Evolutionary conservation across 2,329 filamentous ascomycete species (phyloP).

Genomic region (Plenodomus biglobosus): DNA sequence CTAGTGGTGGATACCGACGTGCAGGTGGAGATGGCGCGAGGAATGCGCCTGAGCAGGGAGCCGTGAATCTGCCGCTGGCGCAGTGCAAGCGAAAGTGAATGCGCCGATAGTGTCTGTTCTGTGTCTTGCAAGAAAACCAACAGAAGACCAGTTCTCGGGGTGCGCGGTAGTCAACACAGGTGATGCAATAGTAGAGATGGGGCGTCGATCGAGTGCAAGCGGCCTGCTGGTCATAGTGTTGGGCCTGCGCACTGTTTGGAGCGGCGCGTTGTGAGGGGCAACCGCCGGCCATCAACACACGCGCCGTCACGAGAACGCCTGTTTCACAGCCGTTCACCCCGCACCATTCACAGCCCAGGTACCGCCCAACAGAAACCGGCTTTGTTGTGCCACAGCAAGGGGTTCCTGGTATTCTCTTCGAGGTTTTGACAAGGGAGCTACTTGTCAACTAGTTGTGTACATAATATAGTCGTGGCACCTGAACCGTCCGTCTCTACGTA

Average conservation of each 20-base stretch:
- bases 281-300: conserved; percentile 16
- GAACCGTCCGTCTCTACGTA: background rate
- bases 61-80: conserved; percentile 2
- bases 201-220: conserved; percentile 17
- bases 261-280: conserved; percentile 20
- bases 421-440: background rate
- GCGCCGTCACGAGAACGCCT: conserved; percentile 23
- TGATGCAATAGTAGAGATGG: conserved; percentile 33
- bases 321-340: conserved; percentile 35
- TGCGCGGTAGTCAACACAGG: conserved; percentile 14
- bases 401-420: background rate
- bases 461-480: background rate
- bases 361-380: background rate
- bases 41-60: conserved; percentile 5
- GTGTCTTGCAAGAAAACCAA: background rate
- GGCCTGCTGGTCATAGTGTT: conserved; percentile 23
- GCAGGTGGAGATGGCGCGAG: conserved; percentile 12
- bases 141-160: conserved; percentile 1
- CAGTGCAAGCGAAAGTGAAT: conserved; percentile 11
- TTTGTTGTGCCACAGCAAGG: background rate
- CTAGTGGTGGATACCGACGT: background rate
- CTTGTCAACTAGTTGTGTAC: background rate
- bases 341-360: conserved; percentile 19
- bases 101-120: background rate
- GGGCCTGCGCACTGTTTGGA: conserved; percentile 23